Base-by-base conservation (phyloP, 192 early-diverging fungal species). In the Coemansia sp. region DNA sequence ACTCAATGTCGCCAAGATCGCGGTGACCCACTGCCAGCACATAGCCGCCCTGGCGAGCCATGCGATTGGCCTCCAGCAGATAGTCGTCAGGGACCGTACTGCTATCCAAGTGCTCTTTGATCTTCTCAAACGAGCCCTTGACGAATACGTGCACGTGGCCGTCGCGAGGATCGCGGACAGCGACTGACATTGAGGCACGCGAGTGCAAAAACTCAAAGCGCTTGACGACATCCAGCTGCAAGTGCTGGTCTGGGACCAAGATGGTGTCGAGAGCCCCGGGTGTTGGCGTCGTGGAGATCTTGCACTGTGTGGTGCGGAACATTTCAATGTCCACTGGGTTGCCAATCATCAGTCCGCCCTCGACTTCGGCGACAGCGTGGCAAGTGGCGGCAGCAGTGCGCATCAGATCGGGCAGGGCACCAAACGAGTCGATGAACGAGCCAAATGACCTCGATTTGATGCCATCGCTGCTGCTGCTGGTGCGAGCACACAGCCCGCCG, bases 31-130 rank as follows among this genome's bases (percentile, higher is more conserved):
- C 66, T 4, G 88, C 87, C 39, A 94, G 73, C 37, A 93, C 92
- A 65, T 94, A 94, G 74, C 89, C 87, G 12, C 93, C 93, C 35
- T 89, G 76, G 17, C 78, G 75, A 7, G 93, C 91, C 37, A 89
- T 79, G 19, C 73, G 63, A 59, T 71, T 70, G 42, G 89, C 85
- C 4, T 73, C 71, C 3, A 10, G 25, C 53, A 88, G 85, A 60
- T 88, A 91, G 60, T 87, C 83, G 22, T 29, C 65, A 8, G 93
- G 93, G 15, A 90, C 41, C 1, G 77, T 75, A 17, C 54, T 56
- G n/a, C 82, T 73, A 29, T 75, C 70, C 68, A 69, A 72, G 37
- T 89, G 65, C 36, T 88, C 86, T 62, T 85, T 85, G 41, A 94
- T 74, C 31, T 69, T 54, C 22, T 69, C 65, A n/a, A 67, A 67